These are phyloP conservation scores for Lactarius tabidus DNA, from an alignment of 768 basidiomycete species.

Conservation along the genomic window DNA sequence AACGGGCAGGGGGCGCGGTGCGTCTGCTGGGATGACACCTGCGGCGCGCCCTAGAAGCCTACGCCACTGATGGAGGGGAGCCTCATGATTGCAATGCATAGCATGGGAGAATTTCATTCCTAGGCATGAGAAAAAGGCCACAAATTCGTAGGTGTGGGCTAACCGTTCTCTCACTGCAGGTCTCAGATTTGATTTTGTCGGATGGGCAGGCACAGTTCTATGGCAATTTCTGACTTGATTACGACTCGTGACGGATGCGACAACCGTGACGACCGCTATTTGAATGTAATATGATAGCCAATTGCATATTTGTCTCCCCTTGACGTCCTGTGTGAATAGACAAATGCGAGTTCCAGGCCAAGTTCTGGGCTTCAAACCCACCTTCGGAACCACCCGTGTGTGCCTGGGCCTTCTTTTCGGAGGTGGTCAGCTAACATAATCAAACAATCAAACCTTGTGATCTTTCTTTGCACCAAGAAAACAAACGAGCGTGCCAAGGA, in stretches of 20 bases:
- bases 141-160: neutral
- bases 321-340: neutral
- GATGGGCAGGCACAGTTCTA: neutral
- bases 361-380: neutral
- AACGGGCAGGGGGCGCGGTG: neutral
- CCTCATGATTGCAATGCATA: neutral
- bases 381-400: too few relatives aligned
- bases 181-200: neutral
- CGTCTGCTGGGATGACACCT: constrained; percentile 24
- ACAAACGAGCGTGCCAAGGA: too few relatives aligned
- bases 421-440: too few relatives aligned
- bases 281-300: neutral
- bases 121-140: neutral
- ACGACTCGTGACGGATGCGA: neutral
- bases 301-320: neutral
- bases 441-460: too few relatives aligned
- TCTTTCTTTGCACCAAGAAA: too few relatives aligned
- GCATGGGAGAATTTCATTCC: neutral
- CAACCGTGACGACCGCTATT: neutral
- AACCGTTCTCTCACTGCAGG: neutral
- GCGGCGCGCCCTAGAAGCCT: constrained; percentile 13
- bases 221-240: neutral
- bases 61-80: constrained; percentile 4
- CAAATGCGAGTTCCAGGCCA: neutral
- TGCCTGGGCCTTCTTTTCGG: too few relatives aligned